Conservation (phyloP, 495 filamentous ascomycete species). For the Aspergillus carlsbadensis region DNA sequence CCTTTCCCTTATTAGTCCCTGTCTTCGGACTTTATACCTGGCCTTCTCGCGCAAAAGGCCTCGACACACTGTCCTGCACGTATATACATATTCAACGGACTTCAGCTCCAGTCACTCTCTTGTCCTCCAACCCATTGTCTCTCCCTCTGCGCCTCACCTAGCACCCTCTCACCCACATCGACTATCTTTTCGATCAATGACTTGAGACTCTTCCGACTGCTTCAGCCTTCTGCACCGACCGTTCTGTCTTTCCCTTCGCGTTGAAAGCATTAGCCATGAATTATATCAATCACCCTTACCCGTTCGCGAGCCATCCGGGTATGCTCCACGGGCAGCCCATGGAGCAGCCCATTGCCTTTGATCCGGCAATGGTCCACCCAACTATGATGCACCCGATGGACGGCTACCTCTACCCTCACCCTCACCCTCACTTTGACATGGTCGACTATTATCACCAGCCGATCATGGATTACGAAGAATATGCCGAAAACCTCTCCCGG, state of each 20-base stretch:
- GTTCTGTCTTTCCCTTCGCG: constrained; percentile 2
- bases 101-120: constrained; percentile 14
- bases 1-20: constrained; percentile 20
- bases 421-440: constrained; percentile 45
- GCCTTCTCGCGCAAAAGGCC: constrained; percentile 1
- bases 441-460: constrained; percentile 49
- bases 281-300: constrained; percentile 46
- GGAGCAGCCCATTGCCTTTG: constrained; percentile 41
- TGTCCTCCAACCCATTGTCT: neutral
- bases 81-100: constrained; percentile 12
- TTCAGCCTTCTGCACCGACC: constrained; percentile 13
- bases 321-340: constrained; percentile 43
- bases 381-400: constrained; percentile 47
- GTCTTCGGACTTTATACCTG: constrained; percentile 20
- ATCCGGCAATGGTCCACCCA: constrained; percentile 40
- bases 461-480: constrained; percentile 52
- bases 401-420: constrained; percentile 43
- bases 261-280: constrained; percentile 33
- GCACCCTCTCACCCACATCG: neutral
- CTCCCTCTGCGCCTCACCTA: neutral
- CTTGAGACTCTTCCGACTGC: constrained; percentile 19
- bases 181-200: constrained; percentile 20
- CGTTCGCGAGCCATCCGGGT: constrained; percentile 36
- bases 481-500: constrained; percentile 51
- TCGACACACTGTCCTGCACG: constrained; percentile 15